phyloP scores from a whole-genome alignment of 2,329 filamentous ascomycete species.

The Penicillium concentricum region DNA sequence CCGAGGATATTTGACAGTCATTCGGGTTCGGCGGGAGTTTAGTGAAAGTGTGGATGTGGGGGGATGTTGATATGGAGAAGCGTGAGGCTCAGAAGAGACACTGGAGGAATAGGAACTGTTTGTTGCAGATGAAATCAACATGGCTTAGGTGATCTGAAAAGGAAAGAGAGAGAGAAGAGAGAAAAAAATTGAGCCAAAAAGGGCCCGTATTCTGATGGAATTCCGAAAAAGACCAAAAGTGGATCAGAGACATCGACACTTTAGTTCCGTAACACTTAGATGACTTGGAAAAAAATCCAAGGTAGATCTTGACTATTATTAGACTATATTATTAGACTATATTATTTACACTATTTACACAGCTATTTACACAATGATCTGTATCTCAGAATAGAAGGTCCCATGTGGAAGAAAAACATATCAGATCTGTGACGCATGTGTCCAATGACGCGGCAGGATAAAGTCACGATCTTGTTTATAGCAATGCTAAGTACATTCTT shows the following conservation, averaged over 20 bases:
- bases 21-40: conserved; percentile 18
- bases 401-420: conserved; percentile 5
- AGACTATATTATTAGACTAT: no score
- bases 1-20: conserved; percentile 28
- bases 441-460: conserved; percentile 1
- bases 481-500: neutral
- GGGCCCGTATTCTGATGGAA: conserved; percentile 8
- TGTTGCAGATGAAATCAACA: conserved; percentile 28
- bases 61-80: conserved; percentile 27
- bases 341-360: no score
- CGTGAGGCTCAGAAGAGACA: conserved; percentile 27
- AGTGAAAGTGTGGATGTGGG: conserved; percentile 24
- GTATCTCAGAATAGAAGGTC: neutral
- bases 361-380: no score
- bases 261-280: conserved; percentile 27
- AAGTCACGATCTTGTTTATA: neutral
- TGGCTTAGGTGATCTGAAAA: conserved; percentile 8
- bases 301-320: conserved; percentile 4
- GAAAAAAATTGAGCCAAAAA: neutral
- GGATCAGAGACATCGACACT: conserved; percentile 24
- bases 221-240: conserved; percentile 26
- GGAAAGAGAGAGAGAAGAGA: neutral
- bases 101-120: conserved; percentile 31
- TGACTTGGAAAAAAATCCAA: no score
- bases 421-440: no score